Evolutionary conservation across 2,329 filamentous ascomycete species (phyloP).

Genomic region (Salinomyces thailandicus): DNA sequence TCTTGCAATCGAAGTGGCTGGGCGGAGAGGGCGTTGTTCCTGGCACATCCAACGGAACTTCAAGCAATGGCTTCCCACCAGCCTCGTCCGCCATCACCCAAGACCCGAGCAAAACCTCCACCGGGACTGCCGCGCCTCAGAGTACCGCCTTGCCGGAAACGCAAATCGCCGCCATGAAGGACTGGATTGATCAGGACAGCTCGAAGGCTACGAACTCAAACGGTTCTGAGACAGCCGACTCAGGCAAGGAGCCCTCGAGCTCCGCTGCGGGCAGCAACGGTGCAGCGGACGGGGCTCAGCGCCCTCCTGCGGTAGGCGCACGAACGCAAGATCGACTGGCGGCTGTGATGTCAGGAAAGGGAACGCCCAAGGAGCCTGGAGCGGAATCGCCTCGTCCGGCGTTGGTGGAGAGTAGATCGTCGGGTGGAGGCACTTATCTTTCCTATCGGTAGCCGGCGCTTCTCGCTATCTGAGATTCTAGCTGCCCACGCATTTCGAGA

Average conservation of each 20-base stretch:
- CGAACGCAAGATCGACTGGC: background rate
- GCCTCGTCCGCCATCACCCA: background rate
- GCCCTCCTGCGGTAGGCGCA: background rate
- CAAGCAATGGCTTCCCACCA: background rate
- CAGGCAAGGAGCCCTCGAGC: background rate
- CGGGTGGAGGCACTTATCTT: background rate
- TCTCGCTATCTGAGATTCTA: no score
- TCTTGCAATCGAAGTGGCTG: constrained; percentile 11
- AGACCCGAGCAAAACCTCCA: background rate
- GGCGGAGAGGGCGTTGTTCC: background rate
- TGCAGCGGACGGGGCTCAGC: background rate
- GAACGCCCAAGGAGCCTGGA: background rate
- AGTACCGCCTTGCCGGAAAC: background rate
- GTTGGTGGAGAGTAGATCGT: background rate
- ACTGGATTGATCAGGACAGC: no score
- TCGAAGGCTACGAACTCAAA: background rate
- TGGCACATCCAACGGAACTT: background rate
- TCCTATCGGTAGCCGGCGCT: no score
- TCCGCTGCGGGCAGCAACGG: background rate
- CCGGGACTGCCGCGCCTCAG: background rate
- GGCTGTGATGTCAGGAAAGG: background rate
- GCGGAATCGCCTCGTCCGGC: background rate
- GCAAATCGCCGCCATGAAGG: no score
- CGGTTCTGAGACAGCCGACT: background rate
- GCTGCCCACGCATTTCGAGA: no score